These are phyloP conservation scores for Thinopyrum obtusiflorum DNA, from an alignment of 202 grass and related monocot genomes.

Conservation along the genomic window DNA sequence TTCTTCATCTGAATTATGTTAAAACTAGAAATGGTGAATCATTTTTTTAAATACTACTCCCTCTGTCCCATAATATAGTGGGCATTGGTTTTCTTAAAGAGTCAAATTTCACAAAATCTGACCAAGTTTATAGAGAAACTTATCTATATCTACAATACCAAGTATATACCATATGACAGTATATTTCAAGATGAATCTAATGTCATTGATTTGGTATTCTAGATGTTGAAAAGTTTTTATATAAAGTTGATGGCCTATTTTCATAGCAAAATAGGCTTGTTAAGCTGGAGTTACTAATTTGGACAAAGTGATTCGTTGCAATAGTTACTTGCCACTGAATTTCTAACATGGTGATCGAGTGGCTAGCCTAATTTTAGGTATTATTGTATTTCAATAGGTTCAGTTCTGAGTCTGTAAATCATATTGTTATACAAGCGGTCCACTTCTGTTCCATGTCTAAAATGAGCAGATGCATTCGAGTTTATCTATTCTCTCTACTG, in stretches of 20 bases:
- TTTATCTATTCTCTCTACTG: not conserved
- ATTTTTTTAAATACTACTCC: not conserved
- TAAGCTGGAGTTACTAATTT: not conserved
- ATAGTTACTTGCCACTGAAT: not conserved
- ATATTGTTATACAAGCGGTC: not conserved
- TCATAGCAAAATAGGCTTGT: not conserved
- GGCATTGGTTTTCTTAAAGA: too few relatives aligned
- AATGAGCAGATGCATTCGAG: not conserved
- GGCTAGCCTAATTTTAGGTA: not conserved
- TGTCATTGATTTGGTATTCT: too few relatives aligned
- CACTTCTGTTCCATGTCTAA: not conserved
- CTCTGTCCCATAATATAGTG: too few relatives aligned
- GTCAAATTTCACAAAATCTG: too few relatives aligned
- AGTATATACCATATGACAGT: too few relatives aligned
- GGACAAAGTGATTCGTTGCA: not conserved
- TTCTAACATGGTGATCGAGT: not conserved
- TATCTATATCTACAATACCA: too few relatives aligned
- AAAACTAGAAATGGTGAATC: not conserved
- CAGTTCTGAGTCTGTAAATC: not conserved
- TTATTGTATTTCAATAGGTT: not conserved
- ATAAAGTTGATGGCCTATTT: too few relatives aligned
- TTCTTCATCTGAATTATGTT: not conserved
- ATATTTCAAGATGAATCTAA: too few relatives aligned
- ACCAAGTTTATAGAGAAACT: too few relatives aligned
- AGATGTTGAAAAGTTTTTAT: too few relatives aligned